Base-by-base conservation (phyloP, 768 basidiomycete species). In the Amanita polypyramis region DNA sequence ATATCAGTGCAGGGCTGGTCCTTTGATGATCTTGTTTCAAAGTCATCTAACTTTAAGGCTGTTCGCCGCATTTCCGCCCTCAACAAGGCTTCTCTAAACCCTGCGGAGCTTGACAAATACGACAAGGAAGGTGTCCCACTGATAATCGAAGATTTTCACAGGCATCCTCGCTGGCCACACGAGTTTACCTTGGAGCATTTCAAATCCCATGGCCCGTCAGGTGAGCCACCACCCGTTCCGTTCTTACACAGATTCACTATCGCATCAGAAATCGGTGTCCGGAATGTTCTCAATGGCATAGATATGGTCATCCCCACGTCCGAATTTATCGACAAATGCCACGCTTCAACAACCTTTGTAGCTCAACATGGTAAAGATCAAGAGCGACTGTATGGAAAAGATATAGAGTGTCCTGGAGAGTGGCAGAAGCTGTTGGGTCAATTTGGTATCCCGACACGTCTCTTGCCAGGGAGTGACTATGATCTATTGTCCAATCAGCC, bases 351-450 rank as follows among this genome's bases (percentile, higher is more conserved):
- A 4, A 54, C 49, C 14, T 70, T 70, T 52, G 64, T 66, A 1
- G 53, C 51, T 10, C 56, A 65, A 25, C 64, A 65, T 52, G 77
- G 77, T 74, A 56, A 53, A 85, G 82, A 84, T 54, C 55, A 59
- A 8, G 74, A 79, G 56, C 68, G 84, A 23, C 66, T 80, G 7
- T 91, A 92, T 55, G 86, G 84, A 17, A 91, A 91, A 57, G 89
- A 92, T 56, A 72, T 74, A 1, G 68, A 74, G 9, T 90, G 86
- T 59, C 89, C 89, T 0, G 25, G 56, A 34, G 56, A 62, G 55
- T 92, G 86, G 85, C 67, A 68, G 17, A 48, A 75, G 3, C 88
- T 84, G 79, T 63, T 92, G 12, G 56, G 68, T 5, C 55, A 60
- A 0, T 58, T 60, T 20, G 65, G 75, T 25, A 64, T 92, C 32